Evolutionary conservation across 148 eudicot genomes (phyloP).

Genomic region (Mesembryanthemum crystallinum): DNA sequence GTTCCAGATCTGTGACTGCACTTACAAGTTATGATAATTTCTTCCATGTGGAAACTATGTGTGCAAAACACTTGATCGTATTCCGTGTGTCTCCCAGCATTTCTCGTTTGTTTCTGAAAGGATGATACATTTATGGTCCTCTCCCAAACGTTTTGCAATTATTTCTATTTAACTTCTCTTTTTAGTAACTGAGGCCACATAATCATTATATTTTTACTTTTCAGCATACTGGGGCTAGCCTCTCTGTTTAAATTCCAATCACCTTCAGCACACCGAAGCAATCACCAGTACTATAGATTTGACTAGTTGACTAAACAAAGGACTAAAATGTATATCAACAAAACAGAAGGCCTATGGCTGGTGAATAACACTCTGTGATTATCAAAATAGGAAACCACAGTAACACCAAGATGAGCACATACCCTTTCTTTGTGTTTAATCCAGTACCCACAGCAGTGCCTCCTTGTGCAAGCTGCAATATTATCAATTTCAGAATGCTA

Average conservation of each 20-base stretch:
- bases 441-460: constrained; percentile 99
- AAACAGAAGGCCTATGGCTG: not conserved
- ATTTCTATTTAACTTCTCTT: too few species aligned
- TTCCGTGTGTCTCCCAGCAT: too few species aligned
- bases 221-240: not conserved
- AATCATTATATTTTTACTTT: too few species aligned
- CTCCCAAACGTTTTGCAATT: too few species aligned
- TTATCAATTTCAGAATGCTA: constrained; percentile 3
- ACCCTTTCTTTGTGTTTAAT: constrained; percentile 97
- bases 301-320: not conserved
- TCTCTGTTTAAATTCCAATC: not conserved
- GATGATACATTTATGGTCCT: too few species aligned
- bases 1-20: not conserved
- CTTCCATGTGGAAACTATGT: too few species aligned
- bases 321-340: not conserved
- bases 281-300: not conserved
- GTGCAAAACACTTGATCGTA: too few species aligned
- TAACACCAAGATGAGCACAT: constrained; percentile 13
- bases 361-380: not conserved
- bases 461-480: constrained; percentile 93
- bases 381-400: not conserved
- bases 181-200: too few species aligned
- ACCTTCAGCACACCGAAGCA: not conserved
- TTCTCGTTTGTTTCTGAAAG: too few species aligned
- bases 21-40: too few species aligned